These are phyloP conservation scores for Russula olivacea DNA, from an alignment of 768 basidiomycete genomes.

Conservation along the genomic window DNA sequence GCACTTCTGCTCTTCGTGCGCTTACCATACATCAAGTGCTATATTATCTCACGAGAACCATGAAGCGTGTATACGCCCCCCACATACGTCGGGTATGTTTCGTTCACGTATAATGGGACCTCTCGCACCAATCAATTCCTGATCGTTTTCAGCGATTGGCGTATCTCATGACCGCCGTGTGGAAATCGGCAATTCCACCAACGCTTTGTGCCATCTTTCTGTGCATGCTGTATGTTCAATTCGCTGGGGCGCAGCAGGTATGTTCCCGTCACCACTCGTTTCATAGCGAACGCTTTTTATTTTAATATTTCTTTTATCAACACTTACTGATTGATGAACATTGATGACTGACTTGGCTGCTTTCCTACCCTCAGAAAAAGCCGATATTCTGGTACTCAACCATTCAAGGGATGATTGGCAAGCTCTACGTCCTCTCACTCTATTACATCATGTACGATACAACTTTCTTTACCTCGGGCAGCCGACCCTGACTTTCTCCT, in stretches of 20 bases:
- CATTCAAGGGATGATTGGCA: constrained; percentile 5
- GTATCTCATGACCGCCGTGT: constrained; percentile 4
- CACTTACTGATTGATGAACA: not conserved
- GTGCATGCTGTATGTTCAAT: not conserved
- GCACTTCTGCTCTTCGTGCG: not conserved
- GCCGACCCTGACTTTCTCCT: not conserved
- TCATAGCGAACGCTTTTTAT: too few species aligned
- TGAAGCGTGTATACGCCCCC: constrained; percentile 5
- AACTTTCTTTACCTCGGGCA: not conserved
- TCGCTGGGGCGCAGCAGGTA: not conserved
- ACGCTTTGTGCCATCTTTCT: constrained; percentile 8
- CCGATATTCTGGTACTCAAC: constrained; percentile 1
- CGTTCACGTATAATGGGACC: not conserved
- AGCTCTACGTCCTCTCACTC: constrained; percentile 20
- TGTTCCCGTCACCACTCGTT: not conserved
- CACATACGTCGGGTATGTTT: constrained; percentile 6
- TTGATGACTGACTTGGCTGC: not conserved
- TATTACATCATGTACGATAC: constrained; percentile 12
- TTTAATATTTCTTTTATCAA: not conserved
- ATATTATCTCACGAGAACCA: constrained; percentile 5
- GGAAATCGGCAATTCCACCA: constrained; percentile 16
- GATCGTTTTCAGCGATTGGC: not conserved
- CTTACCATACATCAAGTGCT: constrained; percentile 2
- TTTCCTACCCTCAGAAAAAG: not conserved
- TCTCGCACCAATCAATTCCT: not conserved